Conservation (phyloP, 345 rosid genomes). For the Brassica juncea region DNA sequence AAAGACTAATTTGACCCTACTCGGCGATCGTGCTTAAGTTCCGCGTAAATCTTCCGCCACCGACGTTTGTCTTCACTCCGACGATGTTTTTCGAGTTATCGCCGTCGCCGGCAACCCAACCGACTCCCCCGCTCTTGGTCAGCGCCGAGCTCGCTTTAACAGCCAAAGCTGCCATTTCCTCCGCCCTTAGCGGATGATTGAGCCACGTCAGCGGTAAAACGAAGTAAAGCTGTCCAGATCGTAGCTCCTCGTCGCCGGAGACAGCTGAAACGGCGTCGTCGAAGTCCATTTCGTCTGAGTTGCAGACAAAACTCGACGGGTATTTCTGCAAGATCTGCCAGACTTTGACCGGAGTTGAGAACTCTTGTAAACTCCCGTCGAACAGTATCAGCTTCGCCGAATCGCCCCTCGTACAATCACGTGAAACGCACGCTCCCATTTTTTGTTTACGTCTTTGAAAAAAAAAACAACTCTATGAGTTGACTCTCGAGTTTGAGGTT, state of each 20-base stretch:
- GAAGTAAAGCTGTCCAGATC: constrained; percentile 84
- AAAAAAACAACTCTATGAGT: not conserved
- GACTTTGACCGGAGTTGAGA: constrained; percentile 70
- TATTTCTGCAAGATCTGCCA: constrained; percentile 63
- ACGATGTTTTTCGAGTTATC: not conserved
- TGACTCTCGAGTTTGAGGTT: not conserved
- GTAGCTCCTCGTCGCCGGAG: constrained; percentile 68
- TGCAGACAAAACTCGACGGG: constrained; percentile 75
- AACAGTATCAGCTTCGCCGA: constrained; percentile 76
- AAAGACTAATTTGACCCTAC: constrained; percentile 44
- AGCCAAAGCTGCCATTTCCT: constrained; percentile 97
- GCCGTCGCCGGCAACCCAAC: constrained; percentile 16
- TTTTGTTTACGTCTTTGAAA: not conserved
- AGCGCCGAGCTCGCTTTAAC: constrained; percentile 96
- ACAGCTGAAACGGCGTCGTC: constrained; percentile 71
- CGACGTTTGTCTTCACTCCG: constrained; percentile 13
- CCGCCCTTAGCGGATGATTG: constrained; percentile 62
- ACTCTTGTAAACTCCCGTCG: constrained; percentile 80
- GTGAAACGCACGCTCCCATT: constrained; percentile 91
- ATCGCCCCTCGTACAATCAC: constrained; percentile 53
- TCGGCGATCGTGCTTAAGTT: constrained; percentile 74
- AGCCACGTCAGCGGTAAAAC: constrained; percentile 71
- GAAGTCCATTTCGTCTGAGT: constrained; percentile 96
- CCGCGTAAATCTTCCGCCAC: constrained; percentile 44
- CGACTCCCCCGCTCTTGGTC: constrained; percentile 31